Evolutionary conservation across 805 yeast species (phyloP), one percentile per base, ranked within the genome.

Genomic region (Ogataea neopini): DNA sequence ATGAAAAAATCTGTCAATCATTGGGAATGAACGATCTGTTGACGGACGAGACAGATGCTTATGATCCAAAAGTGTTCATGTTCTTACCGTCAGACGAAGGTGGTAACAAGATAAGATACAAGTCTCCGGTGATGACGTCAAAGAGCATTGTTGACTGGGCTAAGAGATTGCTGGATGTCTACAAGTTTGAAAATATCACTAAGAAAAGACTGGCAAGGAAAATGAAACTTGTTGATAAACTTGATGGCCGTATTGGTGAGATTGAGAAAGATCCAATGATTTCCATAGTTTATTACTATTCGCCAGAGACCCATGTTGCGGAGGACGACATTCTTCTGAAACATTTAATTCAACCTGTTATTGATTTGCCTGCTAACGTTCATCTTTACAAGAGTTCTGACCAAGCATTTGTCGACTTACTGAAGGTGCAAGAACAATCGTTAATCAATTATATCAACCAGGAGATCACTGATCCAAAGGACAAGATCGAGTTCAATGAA

Each of bases 291-390:
- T 83, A 76, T 53, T 67, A 72, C 40, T 79, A 74, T 58, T 83
- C 81, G 48, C 64, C 66, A n/a, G 72, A 74, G 15, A 69, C 79
- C 0, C 68, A 69, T 4, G 71, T 80, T 1, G 72, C 71, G 2
- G 94, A 87, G 60, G 94, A 87, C 63, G 76, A 74, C 52, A 76
- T 76, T 23, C 64, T 85, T 4, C 67, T 87, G 48, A 81, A 84
- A 5, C 76, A 83, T 54, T 56, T 87, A 36, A 63, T 83, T 36
- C 86, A 83, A 45, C 81, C 80, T 10, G 66, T 84, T 17, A 79
- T 86, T 50, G 72, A 77, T 47, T 64, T 83, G 9, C 83, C 84
- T 1, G 68, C 72, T 48, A 76, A 84, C 54, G 71, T 82, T 6
- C 71, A 74, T 51, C 58, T 87, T 6, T 80, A 71, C 60, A 77